These are phyloP conservation scores for Fusarium sp. DNA, from an alignment of 2,329 filamentous ascomycete species.

Conservation along the genomic window DNA sequence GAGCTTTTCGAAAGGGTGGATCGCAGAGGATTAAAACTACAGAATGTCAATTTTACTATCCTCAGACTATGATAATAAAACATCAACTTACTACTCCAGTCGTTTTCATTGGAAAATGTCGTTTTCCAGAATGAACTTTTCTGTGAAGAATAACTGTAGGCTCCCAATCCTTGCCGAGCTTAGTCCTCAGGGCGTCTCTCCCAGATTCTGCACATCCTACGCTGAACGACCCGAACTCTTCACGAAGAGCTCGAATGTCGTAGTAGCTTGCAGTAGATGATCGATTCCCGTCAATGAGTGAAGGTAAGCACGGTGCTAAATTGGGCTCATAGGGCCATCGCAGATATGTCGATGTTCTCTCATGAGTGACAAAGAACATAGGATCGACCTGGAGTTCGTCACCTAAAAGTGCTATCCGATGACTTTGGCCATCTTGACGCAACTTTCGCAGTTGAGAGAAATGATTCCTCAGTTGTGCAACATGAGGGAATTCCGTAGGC, in stretches of 20 bases:
- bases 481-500: not conserved
- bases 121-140: slow-evolving; percentile 5
- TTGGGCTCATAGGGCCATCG: slow-evolving; percentile 4
- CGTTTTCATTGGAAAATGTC: not conserved
- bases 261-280: slow-evolving; percentile 1
- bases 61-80: not conserved
- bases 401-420: not conserved
- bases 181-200: not conserved
- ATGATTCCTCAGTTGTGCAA: not conserved
- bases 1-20: not conserved
- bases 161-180: not conserved
- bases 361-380: slow-evolving; percentile 3
- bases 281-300: not conserved
- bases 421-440: not conserved
- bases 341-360: slow-evolving; percentile 2
- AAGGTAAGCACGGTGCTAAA: not conserved
- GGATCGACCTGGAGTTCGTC: not conserved
- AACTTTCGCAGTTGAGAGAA: not conserved
- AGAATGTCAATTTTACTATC: not conserved
- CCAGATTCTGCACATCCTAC: not conserved
- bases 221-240: not conserved
- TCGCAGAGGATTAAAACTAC: not conserved
- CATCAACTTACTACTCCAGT: not conserved
- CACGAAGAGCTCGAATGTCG: not conserved
- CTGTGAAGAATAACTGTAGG: not conserved